These are phyloP conservation scores for Miamiensis avidus DNA, from an alignment of 169 alveolate genomes.

Conservation along the genomic window DNA sequence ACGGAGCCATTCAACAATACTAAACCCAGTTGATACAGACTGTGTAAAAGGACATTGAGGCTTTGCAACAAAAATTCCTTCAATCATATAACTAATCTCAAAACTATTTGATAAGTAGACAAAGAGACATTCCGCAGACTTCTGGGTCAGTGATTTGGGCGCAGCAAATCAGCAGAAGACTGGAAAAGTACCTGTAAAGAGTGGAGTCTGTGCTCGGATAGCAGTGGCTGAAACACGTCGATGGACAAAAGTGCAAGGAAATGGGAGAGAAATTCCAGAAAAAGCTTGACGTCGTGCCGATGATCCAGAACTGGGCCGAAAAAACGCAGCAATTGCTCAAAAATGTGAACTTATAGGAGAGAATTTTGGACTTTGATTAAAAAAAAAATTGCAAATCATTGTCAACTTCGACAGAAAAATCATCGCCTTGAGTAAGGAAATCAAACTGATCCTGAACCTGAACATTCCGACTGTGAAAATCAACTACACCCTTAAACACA, in stretches of 20 bases:
- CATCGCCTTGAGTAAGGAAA: constrained; percentile 79
- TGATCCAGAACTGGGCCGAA: constrained; percentile 83
- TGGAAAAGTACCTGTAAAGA: constrained; percentile 80
- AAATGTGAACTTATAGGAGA: constrained; percentile 52
- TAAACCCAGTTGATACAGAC: constrained; percentile 91
- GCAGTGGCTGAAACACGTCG: constrained; percentile 93
- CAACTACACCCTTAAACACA: constrained; percentile 32
- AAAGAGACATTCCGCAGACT: constrained; percentile 93
- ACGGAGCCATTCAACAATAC: constrained; percentile 97
- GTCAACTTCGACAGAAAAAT: constrained; percentile 85
- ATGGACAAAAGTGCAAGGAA: constrained; percentile 92
- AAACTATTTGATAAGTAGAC: constrained; percentile 86
- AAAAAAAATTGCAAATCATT: constrained; percentile 79
- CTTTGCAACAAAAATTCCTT: constrained; percentile 88
- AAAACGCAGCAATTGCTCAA: constrained; percentile 77
- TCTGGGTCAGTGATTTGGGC: constrained; percentile 97
- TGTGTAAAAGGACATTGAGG: constrained; percentile 89
- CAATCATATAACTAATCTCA: constrained; percentile 90
- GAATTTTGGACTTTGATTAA: constrained; percentile 73
- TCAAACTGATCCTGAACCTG: constrained; percentile 69
- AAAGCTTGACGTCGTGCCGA: constrained; percentile 72
- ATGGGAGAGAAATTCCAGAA: constrained; percentile 91
- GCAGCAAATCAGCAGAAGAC: constrained; percentile 87
- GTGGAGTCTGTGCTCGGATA: constrained; percentile 92
- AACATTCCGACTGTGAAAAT: too few species aligned